Base-by-base conservation (phyloP, 2,329 filamentous ascomycete genomes). In the Pseudocercospora crystallina region DNA sequence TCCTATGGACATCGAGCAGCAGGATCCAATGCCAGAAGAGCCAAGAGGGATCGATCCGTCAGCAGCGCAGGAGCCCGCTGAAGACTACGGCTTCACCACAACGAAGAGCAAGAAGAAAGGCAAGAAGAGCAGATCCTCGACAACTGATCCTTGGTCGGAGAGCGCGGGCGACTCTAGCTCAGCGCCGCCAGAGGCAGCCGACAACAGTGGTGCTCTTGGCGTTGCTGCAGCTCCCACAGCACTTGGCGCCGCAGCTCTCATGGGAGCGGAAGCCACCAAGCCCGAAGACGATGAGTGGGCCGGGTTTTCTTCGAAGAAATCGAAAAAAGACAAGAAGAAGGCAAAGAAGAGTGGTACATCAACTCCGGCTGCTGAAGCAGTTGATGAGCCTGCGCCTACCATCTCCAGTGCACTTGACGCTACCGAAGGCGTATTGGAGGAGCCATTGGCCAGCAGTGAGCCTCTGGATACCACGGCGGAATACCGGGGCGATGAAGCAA, bases 301-400 rank as follows among this genome's bases (percentile, higher is more conserved):
- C 10, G 40, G 42, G 17, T 51, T 58, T 14, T 57, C 58, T 2
- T 46, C 49, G 26, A 70, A 70, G 56, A 63, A 62, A 51, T 66
- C 69, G 30, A 73, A 74, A 61, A 75, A 74, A 43, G 69, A 71
- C 26, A 73, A 73, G 60, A 72, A 72, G 42, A 74, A 75, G 53
- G 64, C 61, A 2, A 64, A 58, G 51, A 61, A 60, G 38, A 54
- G 49, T 39, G 56, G 53, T 8, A 34, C 31, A 8, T 50, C 49
- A 2, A 55, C 54, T 8, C 54, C 58, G 31, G 39, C 34, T 12
- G 42, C 33, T 52, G 33, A 52, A 13, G 30, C 39, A 31, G 40
- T 42, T 10, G 30, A 52, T 15, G 45, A 39, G 43, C 40, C 43
- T 15, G 37, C 34, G 26, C 41, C 34, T 41, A 12, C 34, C n/a